These are phyloP conservation scores for Juncus inflexus DNA, from an alignment of 176 grass and related monocot species.

Conservation along the genomic window DNA sequence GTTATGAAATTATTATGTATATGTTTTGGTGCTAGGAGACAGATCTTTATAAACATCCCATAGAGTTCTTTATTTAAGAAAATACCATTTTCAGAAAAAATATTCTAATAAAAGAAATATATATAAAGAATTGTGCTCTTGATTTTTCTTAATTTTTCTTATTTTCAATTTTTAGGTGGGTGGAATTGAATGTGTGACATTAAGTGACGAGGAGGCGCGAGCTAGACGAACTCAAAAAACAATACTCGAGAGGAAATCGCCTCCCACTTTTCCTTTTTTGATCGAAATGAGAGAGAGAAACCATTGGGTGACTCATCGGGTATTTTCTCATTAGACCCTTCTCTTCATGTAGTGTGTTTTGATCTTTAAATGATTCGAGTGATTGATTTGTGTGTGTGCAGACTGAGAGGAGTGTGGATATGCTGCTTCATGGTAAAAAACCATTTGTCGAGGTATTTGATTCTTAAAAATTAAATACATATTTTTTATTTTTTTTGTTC, in stretches of 20 bases:
- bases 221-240: constrained; percentile 88
- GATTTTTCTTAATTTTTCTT: constrained; percentile 15
- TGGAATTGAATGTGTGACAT: constrained; percentile 90
- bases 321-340: constrained; percentile 26
- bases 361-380: neutral
- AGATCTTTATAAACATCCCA: too few species aligned
- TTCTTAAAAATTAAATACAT: constrained; percentile 1
- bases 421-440: constrained; percentile 82
- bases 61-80: too few species aligned
- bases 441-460: constrained; percentile 69
- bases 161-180: constrained; percentile 56
- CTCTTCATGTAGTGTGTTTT: constrained; percentile 8
- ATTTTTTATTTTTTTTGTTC: neutral
- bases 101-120: too few species aligned
- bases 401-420: constrained; percentile 96
- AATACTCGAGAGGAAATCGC: constrained; percentile 80
- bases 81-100: too few species aligned
- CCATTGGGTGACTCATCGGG: constrained; percentile 86
- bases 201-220: constrained; percentile 89
- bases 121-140: neutral
- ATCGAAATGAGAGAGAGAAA: constrained; percentile 96
- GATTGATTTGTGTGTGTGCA: constrained; percentile 32
- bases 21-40: too few species aligned
- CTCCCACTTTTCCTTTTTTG: constrained; percentile 91
- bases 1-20: too few species aligned